Conservation (phyloP, 257 asterid species). For the Catharanthus roseus region DNA sequence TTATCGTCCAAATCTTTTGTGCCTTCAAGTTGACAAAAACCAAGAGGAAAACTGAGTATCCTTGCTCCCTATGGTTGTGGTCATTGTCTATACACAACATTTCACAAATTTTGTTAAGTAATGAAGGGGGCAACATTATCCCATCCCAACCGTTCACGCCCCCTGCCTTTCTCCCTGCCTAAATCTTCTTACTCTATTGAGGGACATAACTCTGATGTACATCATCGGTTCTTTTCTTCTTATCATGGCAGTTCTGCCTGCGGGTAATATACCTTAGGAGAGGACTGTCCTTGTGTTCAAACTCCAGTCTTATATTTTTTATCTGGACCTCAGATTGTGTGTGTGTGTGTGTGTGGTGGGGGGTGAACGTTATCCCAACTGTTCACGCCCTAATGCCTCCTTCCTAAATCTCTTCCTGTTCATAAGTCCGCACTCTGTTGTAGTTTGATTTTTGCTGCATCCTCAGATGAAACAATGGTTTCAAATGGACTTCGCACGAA, state of each 20-base stretch:
- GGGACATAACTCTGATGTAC: too few species aligned
- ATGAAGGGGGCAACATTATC: not conserved
- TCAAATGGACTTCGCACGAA: not conserved
- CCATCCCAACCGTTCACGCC: not conserved
- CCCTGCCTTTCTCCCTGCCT: not conserved
- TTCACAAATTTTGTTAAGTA: not conserved
- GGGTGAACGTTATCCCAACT: too few species aligned
- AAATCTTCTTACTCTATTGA: too few species aligned
- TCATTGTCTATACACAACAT: not conserved
- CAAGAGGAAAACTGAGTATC: not conserved
- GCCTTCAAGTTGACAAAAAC: not conserved
- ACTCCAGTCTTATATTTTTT: not conserved
- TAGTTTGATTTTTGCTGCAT: not conserved
- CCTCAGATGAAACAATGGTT: not conserved
- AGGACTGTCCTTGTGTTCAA: not conserved
- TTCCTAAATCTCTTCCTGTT: too few species aligned
- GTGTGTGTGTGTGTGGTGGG: too few species aligned
- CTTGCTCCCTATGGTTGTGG: not conserved
- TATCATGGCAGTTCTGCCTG: not conserved
- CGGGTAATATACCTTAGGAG: not conserved
- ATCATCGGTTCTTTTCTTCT: not conserved
- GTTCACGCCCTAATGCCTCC: too few species aligned
- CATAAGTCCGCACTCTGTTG: not conserved
- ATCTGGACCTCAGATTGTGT: not conserved
- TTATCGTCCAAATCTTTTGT: not conserved